Conservation (phyloP, 1,284 basidiomycete species). For the Phellopilus nigrolimitatus region DNA sequence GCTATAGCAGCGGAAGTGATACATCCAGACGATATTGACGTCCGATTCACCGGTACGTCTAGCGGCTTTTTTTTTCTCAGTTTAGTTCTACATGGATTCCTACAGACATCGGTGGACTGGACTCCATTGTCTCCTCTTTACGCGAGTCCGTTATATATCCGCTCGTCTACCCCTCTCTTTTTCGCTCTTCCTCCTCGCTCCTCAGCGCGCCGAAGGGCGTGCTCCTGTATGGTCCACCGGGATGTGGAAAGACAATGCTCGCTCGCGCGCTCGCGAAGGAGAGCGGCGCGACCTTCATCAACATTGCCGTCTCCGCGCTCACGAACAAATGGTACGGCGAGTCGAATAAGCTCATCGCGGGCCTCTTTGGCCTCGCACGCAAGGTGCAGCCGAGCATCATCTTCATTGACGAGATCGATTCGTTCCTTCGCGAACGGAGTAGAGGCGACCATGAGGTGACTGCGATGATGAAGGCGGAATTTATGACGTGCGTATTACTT, state of each 20-base stretch:
- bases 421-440: conserved; percentile 84
- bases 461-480: conserved; percentile 99
- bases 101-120: conserved; percentile 91
- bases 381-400: conserved; percentile 77
- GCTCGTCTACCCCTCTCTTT: conserved; percentile 87
- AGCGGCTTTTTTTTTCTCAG: neutral
- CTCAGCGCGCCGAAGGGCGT: conserved; percentile 78
- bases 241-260: conserved; percentile 93
- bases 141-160: conserved; percentile 97
- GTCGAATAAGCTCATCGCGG: conserved; percentile 95
- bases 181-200: conserved; percentile 68
- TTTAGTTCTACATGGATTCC: conserved; percentile 3
- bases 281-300: conserved; percentile 95
- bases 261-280: conserved; percentile 96
- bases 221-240: conserved; percentile 85
- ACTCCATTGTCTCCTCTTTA: conserved; percentile 85
- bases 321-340: conserved; percentile 98
- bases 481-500: conserved; percentile 89
- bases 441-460: conserved; percentile 96
- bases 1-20: conserved; percentile 82
- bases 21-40: conserved; percentile 78
- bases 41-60: conserved; percentile 63
- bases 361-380: conserved; percentile 69
- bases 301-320: conserved; percentile 75
- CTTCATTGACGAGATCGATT: conserved; percentile 84